Evolutionary conservation across 164 flowering plant species (phyloP), one percentile per base, ranked within the genome.

Genomic region (Kalanchoe fedtschenkoi): DNA sequence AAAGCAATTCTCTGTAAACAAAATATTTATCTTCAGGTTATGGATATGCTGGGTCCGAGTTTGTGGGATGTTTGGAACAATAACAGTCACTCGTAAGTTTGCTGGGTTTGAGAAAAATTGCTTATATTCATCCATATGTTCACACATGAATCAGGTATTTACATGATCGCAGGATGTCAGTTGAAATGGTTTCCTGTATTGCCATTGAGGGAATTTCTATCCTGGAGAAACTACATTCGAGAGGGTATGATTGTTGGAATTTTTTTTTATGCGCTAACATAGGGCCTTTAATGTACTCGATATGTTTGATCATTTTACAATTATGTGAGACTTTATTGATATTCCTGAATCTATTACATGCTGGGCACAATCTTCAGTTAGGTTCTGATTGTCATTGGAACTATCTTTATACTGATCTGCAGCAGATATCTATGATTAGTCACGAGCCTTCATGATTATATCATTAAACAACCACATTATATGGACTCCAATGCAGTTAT

Each of bases 1-100:
- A 38, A 24, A 11, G 16, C 13, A 24, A 7, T 26, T 51, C 32
- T 51, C 6, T 26, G 32, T 51, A 4, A 8, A 47, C 46, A 19
- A 44, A 44, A 44, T n/a, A n/a, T n/a, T n/a, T 61, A 15, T 34
- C 1, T 71, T n/a, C 77, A 93, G 98, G 98, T 93, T 55, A 93
- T 92, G 98, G 98, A 92, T 68, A 88, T 92, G 80, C 87, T 92
- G 69, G 98, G 98, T 14, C 95, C 98, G 30, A 89, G 96, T 67
- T 64, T 92, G 15, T 92, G 97, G 96, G 97, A 92, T 80, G 95
- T 89, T 41, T 92, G 98, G 96, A 89, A 86, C 72, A 87, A 72
- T 65, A 86, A 79, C 55, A 70, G 83, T 21, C 84, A 89, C 53
- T 70, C 85, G 95, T 87, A 68, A 86, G 42, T 54, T 6, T 56